phyloP scores from a whole-genome alignment of 2,329 filamentous ascomycete genomes.

The Colletotrichum godetiae region DNA sequence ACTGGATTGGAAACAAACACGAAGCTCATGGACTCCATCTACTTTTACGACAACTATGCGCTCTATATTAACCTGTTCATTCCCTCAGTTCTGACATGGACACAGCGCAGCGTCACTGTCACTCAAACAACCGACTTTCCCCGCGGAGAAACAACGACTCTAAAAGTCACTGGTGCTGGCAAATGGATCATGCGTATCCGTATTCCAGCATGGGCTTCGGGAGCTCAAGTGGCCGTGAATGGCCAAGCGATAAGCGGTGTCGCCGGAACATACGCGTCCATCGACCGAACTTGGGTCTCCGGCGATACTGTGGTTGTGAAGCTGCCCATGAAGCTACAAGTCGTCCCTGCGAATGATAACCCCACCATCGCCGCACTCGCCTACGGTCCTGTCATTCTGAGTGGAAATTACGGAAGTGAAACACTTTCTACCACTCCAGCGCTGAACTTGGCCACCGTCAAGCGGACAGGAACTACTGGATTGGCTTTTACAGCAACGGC shows the following conservation, averaged over 20 bases:
- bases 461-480: conserved; percentile 35
- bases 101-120: conserved; percentile 50
- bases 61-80: conserved; percentile 63
- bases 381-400: conserved; percentile 58
- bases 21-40: conserved; percentile 64
- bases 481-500: conserved; percentile 49
- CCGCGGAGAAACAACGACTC: conserved; percentile 49
- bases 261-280: conserved; percentile 53
- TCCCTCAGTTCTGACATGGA: conserved; percentile 58
- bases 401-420: conserved; percentile 55
- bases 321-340: conserved; percentile 58
- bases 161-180: conserved; percentile 49
- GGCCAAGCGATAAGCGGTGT: conserved; percentile 43
- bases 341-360: conserved; percentile 60
- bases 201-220: conserved; percentile 58
- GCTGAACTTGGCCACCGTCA: conserved; percentile 44
- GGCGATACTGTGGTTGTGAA: conserved; percentile 55
- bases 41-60: conserved; percentile 54
- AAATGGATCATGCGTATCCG: conserved; percentile 53
- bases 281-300: conserved; percentile 54
- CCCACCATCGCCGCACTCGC: conserved; percentile 54
- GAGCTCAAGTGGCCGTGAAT: conserved; percentile 54
- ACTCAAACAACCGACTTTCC: conserved; percentile 58
- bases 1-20: conserved; percentile 66
- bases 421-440: conserved; percentile 42